Evolutionary conservation across 176 grass and related monocot species (phyloP).

Genomic region (Triticum timopheevii): DNA sequence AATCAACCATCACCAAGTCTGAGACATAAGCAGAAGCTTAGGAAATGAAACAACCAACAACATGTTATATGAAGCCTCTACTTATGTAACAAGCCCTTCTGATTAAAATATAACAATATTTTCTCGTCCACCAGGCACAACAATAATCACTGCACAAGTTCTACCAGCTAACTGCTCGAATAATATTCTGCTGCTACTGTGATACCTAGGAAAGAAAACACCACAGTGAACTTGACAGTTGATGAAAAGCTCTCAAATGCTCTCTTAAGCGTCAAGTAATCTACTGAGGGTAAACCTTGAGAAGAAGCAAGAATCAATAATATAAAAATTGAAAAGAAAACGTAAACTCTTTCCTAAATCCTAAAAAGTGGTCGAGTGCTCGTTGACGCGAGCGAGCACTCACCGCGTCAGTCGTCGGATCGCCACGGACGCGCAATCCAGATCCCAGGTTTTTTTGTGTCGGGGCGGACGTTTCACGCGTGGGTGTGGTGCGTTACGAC

Average conservation of each 20-base stretch:
- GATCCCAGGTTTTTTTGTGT: no score
- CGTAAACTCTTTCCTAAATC: no score
- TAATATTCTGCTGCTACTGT: background rate
- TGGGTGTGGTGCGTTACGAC: no score
- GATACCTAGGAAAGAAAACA: background rate
- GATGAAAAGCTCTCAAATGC: background rate
- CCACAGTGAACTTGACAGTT: background rate
- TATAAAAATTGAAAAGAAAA: no score
- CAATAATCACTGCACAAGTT: background rate
- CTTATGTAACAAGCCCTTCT: background rate
- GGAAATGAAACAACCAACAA: background rate
- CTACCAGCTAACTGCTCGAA: background rate
- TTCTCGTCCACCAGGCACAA: background rate
- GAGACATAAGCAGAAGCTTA: background rate
- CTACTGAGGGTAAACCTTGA: background rate
- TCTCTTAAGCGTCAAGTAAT: slow-evolving; percentile 10
- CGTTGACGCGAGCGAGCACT: no score
- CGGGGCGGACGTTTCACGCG: no score
- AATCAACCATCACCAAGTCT: background rate
- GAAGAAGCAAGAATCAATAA: background rate
- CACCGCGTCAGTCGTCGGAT: no score
- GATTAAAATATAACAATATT: background rate
- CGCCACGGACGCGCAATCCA: no score
- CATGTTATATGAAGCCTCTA: slow-evolving; percentile 8
- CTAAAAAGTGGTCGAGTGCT: no score